These are phyloP conservation scores for Ceratobasidium sp. DNA, from an alignment of 1,284 basidiomycete species.

Conservation along the genomic window DNA sequence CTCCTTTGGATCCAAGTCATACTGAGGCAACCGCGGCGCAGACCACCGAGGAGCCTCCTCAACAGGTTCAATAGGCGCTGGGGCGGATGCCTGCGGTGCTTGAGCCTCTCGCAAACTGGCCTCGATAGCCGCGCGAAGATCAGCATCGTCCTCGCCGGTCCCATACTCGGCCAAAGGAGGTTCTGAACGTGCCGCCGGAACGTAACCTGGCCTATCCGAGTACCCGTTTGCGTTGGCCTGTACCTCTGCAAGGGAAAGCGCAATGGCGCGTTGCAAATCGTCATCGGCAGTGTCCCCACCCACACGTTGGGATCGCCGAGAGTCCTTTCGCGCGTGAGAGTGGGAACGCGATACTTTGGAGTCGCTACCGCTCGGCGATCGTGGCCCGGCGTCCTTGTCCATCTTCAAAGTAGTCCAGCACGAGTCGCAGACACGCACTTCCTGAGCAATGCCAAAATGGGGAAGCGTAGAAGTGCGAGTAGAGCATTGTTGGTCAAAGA, in stretches of 20 bases:
- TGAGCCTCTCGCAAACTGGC: constrained; percentile 90
- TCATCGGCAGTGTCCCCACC: constrained; percentile 74
- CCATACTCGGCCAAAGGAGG: constrained; percentile 66
- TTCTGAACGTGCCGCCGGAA: constrained; percentile 73
- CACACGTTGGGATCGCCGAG: constrained; percentile 57
- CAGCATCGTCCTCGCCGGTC: constrained; percentile 85
- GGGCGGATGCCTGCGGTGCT: constrained; percentile 79
- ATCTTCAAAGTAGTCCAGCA: constrained; percentile 81
- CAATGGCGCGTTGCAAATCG: constrained; percentile 93
- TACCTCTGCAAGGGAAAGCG: constrained; percentile 82
- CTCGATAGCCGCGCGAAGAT: constrained; percentile 94
- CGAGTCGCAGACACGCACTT: constrained; percentile 94
- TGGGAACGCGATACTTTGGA: constrained; percentile 27
- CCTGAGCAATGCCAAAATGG: constrained; percentile 92
- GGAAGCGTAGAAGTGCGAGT: constrained; percentile 87
- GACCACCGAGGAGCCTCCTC: constrained; percentile 53
- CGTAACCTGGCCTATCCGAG: constrained; percentile 65
- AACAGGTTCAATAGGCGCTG: constrained; percentile 62
- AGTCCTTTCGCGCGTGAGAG: constrained; percentile 13
- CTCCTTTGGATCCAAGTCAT: constrained; percentile 83
- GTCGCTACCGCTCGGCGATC: constrained; percentile 22
- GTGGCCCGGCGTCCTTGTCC: constrained; percentile 56
- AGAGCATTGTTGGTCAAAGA: constrained; percentile 96
- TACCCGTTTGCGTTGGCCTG: constrained; percentile 52
- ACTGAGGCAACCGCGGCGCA: constrained; percentile 67